These are phyloP conservation scores for Aspergillus sp. DNA, from an alignment of 2,329 filamentous ascomycete genomes.

Conservation along the genomic window DNA sequence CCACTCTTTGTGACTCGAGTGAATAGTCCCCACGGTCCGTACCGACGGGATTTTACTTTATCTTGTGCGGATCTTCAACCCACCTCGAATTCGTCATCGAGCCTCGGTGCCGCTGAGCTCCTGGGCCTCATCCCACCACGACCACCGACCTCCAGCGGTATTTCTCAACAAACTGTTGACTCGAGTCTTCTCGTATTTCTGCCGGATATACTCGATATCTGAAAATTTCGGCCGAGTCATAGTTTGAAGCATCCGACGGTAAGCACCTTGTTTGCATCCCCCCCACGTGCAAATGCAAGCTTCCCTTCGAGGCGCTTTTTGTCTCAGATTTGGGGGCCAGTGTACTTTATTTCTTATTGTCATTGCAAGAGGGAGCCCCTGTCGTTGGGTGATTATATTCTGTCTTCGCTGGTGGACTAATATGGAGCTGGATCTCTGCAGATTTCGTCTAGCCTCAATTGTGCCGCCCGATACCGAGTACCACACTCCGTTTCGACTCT, in stretches of 20 bases:
- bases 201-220: neutral
- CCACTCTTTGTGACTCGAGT: neutral
- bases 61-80: neutral
- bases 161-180: neutral
- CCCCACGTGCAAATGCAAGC: neutral
- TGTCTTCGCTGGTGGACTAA: neutral
- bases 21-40: neutral
- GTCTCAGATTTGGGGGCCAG: neutral
- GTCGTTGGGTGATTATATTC: neutral
- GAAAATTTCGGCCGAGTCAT: neutral
- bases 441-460: neutral
- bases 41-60: neutral
- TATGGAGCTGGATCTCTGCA: neutral
- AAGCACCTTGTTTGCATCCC: conserved; percentile 5
- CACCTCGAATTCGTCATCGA: neutral
- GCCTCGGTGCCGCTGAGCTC: conserved; percentile 2
- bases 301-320: neutral
- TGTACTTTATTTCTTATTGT: neutral
- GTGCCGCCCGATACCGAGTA: neutral
- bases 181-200: neutral
- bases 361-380: neutral
- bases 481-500: neutral
- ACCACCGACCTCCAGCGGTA: neutral
- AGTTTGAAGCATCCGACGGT: neutral
- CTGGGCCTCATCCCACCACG: neutral